These are phyloP conservation scores for Barnettozyma salicaria DNA, from an alignment of 805 yeast genomes.

Conservation along the genomic window DNA sequence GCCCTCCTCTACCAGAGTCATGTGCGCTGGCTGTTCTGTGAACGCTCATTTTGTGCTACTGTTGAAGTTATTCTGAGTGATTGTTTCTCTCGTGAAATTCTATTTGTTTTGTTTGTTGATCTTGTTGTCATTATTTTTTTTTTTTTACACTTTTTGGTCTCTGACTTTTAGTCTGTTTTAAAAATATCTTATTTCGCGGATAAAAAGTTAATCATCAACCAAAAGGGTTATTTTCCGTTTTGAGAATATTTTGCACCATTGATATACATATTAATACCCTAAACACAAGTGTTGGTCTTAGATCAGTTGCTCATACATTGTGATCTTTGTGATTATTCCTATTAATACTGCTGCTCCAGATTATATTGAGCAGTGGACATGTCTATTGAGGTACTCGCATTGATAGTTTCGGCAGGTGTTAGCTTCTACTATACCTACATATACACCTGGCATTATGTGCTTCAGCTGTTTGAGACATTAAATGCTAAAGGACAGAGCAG, in stretches of 20 bases:
- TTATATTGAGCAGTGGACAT: background rate
- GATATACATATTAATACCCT: too few species aligned
- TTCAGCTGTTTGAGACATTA: constrained; percentile 19
- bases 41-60: constrained; percentile 11
- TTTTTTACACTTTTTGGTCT: background rate
- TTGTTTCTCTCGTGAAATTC: background rate
- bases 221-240: too few species aligned
- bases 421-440: constrained; percentile 16
- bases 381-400: background rate
- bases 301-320: too few species aligned
- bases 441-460: constrained; percentile 19
- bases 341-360: too few species aligned
- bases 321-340: too few species aligned
- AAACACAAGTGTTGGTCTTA: too few species aligned
- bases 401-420: constrained; percentile 7
- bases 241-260: too few species aligned
- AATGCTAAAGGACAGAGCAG: too few species aligned
- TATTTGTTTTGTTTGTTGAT: background rate
- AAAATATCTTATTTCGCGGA: background rate
- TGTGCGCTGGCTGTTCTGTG: constrained; percentile 16
- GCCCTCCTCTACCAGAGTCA: constrained; percentile 2
- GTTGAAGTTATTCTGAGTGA: background rate
- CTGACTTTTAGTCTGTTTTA: too few species aligned
- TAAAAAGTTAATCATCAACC: background rate
- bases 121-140: background rate